A percentile compares a stretch with the other conserved stretches of the same genome.
Evolutionary conservation across 202 grass and related monocot genomes (phyloP).

Genomic region (Zizania palustris): DNA sequence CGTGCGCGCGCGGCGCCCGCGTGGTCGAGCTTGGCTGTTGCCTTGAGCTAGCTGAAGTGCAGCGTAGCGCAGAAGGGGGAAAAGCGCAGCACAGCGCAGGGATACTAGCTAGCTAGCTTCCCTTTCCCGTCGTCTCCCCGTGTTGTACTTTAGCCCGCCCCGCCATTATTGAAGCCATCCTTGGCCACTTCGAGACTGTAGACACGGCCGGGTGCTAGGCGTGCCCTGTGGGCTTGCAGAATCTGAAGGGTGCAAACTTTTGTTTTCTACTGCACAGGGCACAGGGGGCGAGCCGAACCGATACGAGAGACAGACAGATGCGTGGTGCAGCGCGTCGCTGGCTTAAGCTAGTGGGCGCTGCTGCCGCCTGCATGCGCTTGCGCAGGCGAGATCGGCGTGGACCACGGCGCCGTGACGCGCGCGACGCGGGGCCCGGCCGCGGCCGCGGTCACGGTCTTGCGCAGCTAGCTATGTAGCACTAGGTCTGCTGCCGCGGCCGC

Average conservation of each 20-base stretch:
- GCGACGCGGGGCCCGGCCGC: neutral
- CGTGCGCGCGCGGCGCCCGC: too few species aligned
- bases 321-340: too few species aligned
- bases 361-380: neutral
- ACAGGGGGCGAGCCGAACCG: neutral
- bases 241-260: conserved; percentile 38
- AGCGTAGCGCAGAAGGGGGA: neutral
- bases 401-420: conserved; percentile 20
- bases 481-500: too few species aligned
- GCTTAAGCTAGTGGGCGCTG: neutral
- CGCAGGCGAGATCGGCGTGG: conserved; percentile 13
- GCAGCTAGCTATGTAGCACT: too few species aligned
- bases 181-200: neutral
- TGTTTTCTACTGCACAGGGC: conserved; percentile 55
- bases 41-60: neutral
- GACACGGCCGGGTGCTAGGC: conserved; percentile 6
- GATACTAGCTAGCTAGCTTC: neutral
- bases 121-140: conserved; percentile 28
- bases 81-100: neutral
- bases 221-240: conserved; percentile 19
- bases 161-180: conserved; percentile 45
- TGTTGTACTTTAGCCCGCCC: conserved; percentile 40
- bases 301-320: neutral
- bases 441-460: neutral
- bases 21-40: neutral